phyloP scores from a whole-genome alignment of 2,329 filamentous ascomycete species.

The Arthrobotrys sinensis region DNA sequence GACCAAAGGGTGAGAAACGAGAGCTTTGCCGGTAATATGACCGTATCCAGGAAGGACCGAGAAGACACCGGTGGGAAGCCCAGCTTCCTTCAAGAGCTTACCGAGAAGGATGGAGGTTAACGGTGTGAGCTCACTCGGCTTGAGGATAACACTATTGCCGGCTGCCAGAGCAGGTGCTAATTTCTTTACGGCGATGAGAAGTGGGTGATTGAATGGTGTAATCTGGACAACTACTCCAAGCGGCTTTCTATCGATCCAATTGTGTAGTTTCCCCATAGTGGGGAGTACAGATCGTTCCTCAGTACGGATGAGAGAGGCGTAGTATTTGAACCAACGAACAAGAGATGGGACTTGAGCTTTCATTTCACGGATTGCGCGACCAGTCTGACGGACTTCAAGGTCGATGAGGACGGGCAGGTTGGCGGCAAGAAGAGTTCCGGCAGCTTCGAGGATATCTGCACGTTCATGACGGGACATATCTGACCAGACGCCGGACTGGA shows the following conservation, averaged over 20 bases:
- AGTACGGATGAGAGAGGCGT: slow-evolving; percentile 77
- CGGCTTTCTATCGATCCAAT: slow-evolving; percentile 73
- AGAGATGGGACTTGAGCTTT: slow-evolving; percentile 77
- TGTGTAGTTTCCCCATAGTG: slow-evolving; percentile 75
- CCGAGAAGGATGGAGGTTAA: slow-evolving; percentile 68
- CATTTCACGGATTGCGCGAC: slow-evolving; percentile 79
- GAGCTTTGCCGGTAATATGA: slow-evolving; percentile 71
- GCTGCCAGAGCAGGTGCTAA: slow-evolving; percentile 66
- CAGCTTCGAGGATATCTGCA: slow-evolving; percentile 76
- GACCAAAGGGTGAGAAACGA: slow-evolving; percentile 77
- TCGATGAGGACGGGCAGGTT: slow-evolving; percentile 74
- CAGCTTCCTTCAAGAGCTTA: slow-evolving; percentile 68
- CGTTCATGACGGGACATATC: slow-evolving; percentile 73
- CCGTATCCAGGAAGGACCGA: slow-evolving; percentile 73
- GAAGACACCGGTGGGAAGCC: slow-evolving; percentile 68
- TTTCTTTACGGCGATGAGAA: slow-evolving; percentile 69
- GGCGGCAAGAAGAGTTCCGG: slow-evolving; percentile 72
- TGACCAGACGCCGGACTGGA: slow-evolving; percentile 74
- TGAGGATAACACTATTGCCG: slow-evolving; percentile 67
- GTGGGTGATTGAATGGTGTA: slow-evolving; percentile 75
- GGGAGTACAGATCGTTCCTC: slow-evolving; percentile 78
- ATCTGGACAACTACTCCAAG: slow-evolving; percentile 75
- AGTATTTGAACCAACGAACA: slow-evolving; percentile 80
- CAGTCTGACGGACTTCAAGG: slow-evolving; percentile 78
- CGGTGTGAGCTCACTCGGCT: slow-evolving; percentile 68